These are phyloP conservation scores for Helichrysum umbraculigerum DNA, from an alignment of 129 eudicot genomes.

Conservation along the genomic window DNA sequence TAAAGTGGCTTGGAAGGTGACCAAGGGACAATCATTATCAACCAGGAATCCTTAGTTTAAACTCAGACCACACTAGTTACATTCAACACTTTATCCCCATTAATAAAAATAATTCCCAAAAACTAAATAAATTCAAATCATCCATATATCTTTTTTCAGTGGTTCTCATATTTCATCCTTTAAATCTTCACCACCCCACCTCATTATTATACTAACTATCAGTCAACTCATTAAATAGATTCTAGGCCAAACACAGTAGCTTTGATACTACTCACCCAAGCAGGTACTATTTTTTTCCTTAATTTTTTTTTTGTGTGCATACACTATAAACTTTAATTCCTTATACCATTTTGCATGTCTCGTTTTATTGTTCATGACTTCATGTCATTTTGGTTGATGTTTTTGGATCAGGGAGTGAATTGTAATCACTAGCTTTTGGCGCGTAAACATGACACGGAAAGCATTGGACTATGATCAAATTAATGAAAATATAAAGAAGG, in stretches of 20 bases:
- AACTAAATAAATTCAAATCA: slow-evolving; percentile 1
- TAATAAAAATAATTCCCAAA: slow-evolving; percentile 13
- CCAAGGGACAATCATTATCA: slow-evolving; percentile 22
- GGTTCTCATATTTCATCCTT: slow-evolving; percentile 47
- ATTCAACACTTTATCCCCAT: slow-evolving; percentile 37
- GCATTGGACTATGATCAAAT: slow-evolving; percentile 74
- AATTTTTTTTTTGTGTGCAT: not conserved
- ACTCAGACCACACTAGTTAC: slow-evolving; percentile 65
- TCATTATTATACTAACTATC: not conserved
- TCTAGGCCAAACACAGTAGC: not conserved
- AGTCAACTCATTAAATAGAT: not conserved
- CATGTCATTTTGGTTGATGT: no score
- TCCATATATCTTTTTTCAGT: slow-evolving; percentile 39
- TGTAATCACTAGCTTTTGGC: not conserved
- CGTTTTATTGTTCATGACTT: no score
- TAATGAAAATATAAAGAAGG: slow-evolving; percentile 93
- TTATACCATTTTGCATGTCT: not conserved
- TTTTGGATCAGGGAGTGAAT: not conserved
- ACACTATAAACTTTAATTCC: not conserved
- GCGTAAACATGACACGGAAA: slow-evolving; percentile 52
- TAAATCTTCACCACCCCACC: slow-evolving; percentile 17
- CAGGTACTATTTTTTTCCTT: not conserved
- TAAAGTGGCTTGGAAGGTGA: no score
- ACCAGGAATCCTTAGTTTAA: slow-evolving; percentile 40
- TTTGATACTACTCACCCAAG: not conserved